Percentiles rank a stretch among this genome's conserved stretches.
phyloP scores from a whole-genome alignment of 2,329 filamentous ascomycete species.

The Xylariales sp. region DNA sequence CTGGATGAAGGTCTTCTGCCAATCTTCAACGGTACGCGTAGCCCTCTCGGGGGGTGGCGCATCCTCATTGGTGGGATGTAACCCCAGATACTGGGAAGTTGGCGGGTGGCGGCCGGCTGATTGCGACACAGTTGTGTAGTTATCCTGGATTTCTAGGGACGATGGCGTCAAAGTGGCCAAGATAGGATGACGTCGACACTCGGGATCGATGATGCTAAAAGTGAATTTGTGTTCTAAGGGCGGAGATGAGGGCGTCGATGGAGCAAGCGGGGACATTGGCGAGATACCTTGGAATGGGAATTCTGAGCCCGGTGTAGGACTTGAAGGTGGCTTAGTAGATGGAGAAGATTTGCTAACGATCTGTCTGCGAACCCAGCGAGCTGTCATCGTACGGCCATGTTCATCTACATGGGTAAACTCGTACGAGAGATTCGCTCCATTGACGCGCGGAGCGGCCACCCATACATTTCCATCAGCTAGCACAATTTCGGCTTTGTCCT shows the following conservation, averaged over 20 bases:
- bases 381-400: constrained; percentile 54
- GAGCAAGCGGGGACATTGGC: too few relatives aligned
- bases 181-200: constrained; percentile 66
- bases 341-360: constrained; percentile 23
- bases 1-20: constrained; percentile 43
- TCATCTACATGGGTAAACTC: constrained; percentile 61
- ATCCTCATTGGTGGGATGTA: constrained; percentile 11
- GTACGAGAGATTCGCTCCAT: constrained; percentile 45
- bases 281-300: not conserved
- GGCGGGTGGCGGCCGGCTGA: constrained; percentile 45
- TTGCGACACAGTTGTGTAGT: constrained; percentile 54
- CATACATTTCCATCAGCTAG: constrained; percentile 59
- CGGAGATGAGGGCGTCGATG: constrained; percentile 5
- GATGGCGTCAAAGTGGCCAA: constrained; percentile 62
- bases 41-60: constrained; percentile 23
- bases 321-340: constrained; percentile 16
- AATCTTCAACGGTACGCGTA: constrained; percentile 35
- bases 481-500: constrained; percentile 59
- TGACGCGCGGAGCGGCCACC: constrained; percentile 46
- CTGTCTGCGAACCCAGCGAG: constrained; percentile 62
- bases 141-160: constrained; percentile 64
- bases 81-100: constrained; percentile 28
- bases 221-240: constrained; percentile 56
- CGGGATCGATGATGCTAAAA: constrained; percentile 71
- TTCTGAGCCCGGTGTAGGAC: constrained; percentile 6